Evolutionary conservation across 2,329 filamentous ascomycete genomes (phyloP), one percentile per base, ranked within the genome.

Genomic region (Albifimbria verrucaria): DNA sequence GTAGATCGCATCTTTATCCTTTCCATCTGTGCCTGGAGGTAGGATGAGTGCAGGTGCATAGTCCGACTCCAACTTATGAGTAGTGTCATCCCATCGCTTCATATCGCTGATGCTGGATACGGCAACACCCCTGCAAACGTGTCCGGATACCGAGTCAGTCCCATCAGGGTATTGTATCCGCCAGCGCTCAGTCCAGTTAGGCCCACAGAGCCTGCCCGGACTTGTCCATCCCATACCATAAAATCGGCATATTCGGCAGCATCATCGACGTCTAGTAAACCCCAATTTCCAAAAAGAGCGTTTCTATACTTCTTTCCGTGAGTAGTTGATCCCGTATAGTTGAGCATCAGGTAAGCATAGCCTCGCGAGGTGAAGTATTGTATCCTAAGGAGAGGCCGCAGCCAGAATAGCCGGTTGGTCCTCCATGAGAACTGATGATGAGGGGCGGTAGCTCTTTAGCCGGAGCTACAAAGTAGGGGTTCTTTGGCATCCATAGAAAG

Each of bases 331-430:
- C 80, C 80, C 2, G 71, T 73, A 59, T 82, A 80, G 62, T 83
- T 82, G 28, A 82, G 65, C 3, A 70, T 67, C 12, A 77, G 70
- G 48, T 74, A 75, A 1, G 78, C 79, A 51, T 77, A 83, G 4
- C 80, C 80, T 12, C 81, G 69, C 4, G 78, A 77, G 0, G 79
- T 82, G 58, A 75, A 81, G 59, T 78, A 82, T 59, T 83, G 80
- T 3, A 68, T 70, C 20, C 67, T 62, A 7, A 80, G 63, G 68
- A 65, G 0, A 83, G 67, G 0, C 77, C 77, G 0, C 74, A 71
- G 1, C 72, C 67, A 0, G 65, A 67, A 50, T 75, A 71, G 1
- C 65, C 64, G 1, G 75, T 82, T n/a, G 73, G 80, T 0, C 79
- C 81, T 5, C 80, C 80, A 32, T 83, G 80, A 0, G 75, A 70